A percentile compares a stretch with the other conserved stretches of the same genome.
phyloP scores from a whole-genome alignment of 179 eudicot genomes.

The Sideroxylon spinosum region DNA sequence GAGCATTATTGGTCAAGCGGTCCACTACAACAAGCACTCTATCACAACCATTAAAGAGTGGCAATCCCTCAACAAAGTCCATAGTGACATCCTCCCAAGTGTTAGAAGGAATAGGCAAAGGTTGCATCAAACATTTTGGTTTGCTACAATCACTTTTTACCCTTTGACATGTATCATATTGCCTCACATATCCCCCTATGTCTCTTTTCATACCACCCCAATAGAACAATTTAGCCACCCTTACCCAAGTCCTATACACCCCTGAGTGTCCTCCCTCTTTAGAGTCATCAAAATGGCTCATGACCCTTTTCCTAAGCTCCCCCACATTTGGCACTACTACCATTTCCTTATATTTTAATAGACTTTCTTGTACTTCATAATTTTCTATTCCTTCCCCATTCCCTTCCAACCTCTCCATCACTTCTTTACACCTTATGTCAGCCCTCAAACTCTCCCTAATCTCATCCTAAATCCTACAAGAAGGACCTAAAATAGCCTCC shows the following conservation, averaged over 20 bases:
- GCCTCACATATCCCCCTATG: neutral
- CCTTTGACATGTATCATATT: neutral
- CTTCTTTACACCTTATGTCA: too few relatives aligned
- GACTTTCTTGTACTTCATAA: neutral
- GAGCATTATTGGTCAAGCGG: neutral
- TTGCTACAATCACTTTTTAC: neutral
- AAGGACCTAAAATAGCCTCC: neutral
- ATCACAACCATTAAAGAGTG: neutral
- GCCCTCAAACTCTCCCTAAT: neutral
- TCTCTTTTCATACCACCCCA: neutral
- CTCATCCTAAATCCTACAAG: neutral
- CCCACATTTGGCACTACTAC: neutral
- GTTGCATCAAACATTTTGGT: neutral
- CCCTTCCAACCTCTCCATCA: too few relatives aligned
- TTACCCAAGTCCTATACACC: neutral
- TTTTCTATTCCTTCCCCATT: too few relatives aligned
- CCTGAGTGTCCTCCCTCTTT: neutral
- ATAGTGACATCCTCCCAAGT: neutral
- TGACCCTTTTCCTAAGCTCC: too few relatives aligned
- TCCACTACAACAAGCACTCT: neutral
- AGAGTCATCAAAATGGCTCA: neutral
- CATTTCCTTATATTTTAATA: neutral
- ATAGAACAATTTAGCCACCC: neutral
- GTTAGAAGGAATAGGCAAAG: neutral
- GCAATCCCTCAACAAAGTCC: neutral